Conservation (phyloP, 2,329 filamentous ascomycete species). For the Ophiostoma fasciatum region DNA sequence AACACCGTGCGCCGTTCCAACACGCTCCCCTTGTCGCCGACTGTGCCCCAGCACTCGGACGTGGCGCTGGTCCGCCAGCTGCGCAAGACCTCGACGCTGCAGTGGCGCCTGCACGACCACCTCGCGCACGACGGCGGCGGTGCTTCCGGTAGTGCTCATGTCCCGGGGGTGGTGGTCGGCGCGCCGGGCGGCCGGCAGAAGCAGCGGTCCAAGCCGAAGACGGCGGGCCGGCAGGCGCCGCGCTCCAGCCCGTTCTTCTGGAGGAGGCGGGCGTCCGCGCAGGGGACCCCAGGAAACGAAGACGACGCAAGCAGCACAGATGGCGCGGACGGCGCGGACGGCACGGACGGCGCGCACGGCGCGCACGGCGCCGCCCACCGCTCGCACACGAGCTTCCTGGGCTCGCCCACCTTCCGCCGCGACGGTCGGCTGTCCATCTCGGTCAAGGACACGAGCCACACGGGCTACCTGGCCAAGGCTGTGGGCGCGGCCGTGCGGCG, state of each 20-base stretch:
- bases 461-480: slow-evolving; percentile 59
- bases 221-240: too few species aligned
- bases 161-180: too few species aligned
- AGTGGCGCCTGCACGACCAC: slow-evolving; percentile 2
- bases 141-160: too few species aligned
- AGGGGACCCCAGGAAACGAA: background rate
- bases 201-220: too few species aligned
- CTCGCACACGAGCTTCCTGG: too few species aligned
- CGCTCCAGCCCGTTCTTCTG: slow-evolving; percentile 3
- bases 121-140: background rate
- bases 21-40: slow-evolving; percentile 10
- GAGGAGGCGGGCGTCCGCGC: slow-evolving; percentile 1
- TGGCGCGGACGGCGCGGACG: too few species aligned
- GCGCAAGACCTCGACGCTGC: slow-evolving; percentile 12
- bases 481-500: slow-evolving; percentile 49
- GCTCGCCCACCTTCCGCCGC: too few species aligned
- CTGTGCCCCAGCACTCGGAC: slow-evolving; percentile 14
- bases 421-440: slow-evolving; percentile 61
- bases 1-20: too few species aligned
- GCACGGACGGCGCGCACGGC: too few species aligned
- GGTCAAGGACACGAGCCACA: slow-evolving; percentile 54
- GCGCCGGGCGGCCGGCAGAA: too few species aligned
- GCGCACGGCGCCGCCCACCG: too few species aligned
- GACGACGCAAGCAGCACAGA: too few species aligned
- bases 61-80: slow-evolving; percentile 17